Evolutionary conservation across 495 filamentous ascomycete species (phyloP), one percentile per base, ranked within the genome.

Genomic region (Penicillium tannophilum): DNA sequence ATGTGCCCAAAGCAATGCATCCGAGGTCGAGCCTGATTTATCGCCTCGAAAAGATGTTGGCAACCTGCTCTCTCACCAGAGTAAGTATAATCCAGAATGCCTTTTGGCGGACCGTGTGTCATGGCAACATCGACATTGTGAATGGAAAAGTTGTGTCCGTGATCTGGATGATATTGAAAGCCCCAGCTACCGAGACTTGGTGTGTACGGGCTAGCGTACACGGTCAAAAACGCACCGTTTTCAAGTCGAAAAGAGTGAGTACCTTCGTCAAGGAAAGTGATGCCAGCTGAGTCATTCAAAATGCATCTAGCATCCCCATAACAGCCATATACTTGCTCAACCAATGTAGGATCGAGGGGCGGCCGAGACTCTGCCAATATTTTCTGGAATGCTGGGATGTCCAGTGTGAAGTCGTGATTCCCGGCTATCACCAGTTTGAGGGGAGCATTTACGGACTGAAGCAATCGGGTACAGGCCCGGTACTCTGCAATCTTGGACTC

Each of bases 1-100:
- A 91, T 89, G 67, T 91, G 88, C 5, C 88, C 88, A 58, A 90
- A 91, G 64, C 86, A 90, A 66, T 90, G 86, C 60, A 91, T 62
- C 6, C 67, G 71, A 1, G 87, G 88, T 46, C 76, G 65, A 4
- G 80, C 72, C 12, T 73, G 75, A 4, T 79, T 79, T 17, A 88
- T 65, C 11, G 85, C 84, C 0, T 67, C 70, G 28, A 90, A 85
- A 14, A 91, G 73, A 43, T 79, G 60, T 14, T 72, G 67, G 58
- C 85, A 90, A 0, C 88, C 88, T 19, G 79, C 80, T 47, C 78
- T 68, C 28, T 65, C 30, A 16, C 53, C 58, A 12, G 60, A 44
- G 4, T 39, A 23, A 2, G 74, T 76, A 6, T 64, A 50, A 65
- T 90, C 86, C 31, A 87, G 67, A 12, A 86, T 71, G 0, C 77